Percentiles rank a stretch among this genome's conserved stretches.
phyloP scores from a whole-genome alignment of 2,329 filamentous ascomycete species.

The Trichoderma cornu-damae region DNA sequence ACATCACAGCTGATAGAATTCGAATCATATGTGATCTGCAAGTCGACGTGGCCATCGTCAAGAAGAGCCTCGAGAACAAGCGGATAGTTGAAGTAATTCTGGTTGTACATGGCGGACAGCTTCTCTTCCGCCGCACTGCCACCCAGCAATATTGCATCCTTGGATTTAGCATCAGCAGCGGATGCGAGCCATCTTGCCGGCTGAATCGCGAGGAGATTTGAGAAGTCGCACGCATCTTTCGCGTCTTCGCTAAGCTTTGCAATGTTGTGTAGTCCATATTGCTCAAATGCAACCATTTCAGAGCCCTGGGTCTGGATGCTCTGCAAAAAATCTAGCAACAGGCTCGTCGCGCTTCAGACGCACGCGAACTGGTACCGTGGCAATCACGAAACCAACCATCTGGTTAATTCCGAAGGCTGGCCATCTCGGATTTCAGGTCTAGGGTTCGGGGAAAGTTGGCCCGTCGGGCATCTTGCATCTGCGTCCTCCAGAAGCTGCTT shows the following conservation, averaged over 20 bases:
- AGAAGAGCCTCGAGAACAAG: conserved; percentile 18
- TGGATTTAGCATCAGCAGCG: neutral
- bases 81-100: conserved; percentile 21
- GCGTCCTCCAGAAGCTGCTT: conserved; percentile 18
- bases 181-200: neutral
- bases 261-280: conserved; percentile 12
- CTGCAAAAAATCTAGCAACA: neutral
- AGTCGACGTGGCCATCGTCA: neutral
- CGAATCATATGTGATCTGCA: conserved; percentile 16
- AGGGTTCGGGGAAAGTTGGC: neutral
- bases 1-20: neutral
- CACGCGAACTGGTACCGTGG: conserved; percentile 13
- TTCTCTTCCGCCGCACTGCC: neutral
- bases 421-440: conserved; percentile 9
- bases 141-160: conserved; percentile 5
- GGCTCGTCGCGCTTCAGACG: neutral
- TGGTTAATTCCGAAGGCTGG: neutral
- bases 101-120: neutral
- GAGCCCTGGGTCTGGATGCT: conserved; percentile 5
- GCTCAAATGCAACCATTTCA: conserved; percentile 8
- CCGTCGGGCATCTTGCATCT: conserved; percentile 14
- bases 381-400: conserved; percentile 4
- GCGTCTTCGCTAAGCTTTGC: neutral
- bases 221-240: conserved; percentile 7
- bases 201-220: conserved; percentile 4